Evolutionary conservation across 164 flowering plant genomes (phyloP).

Genomic region (Tinospora cordifolia): DNA sequence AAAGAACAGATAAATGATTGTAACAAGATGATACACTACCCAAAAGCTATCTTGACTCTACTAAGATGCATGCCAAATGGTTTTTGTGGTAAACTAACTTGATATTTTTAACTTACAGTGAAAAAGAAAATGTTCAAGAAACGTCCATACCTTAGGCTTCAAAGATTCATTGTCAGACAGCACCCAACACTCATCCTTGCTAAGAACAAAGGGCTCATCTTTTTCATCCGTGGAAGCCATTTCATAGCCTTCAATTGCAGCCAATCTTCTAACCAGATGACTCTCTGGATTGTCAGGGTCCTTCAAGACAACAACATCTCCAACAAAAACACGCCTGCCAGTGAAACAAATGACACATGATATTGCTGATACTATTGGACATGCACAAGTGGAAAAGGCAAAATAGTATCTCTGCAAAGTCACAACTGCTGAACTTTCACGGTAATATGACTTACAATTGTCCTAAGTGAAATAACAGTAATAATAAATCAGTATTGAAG

Average conservation of each 20-base stretch:
- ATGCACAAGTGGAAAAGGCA: slow-evolving; percentile 5
- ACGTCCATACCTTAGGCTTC: slow-evolving; percentile 69
- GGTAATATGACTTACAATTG: background rate
- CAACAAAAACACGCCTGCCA: slow-evolving; percentile 69
- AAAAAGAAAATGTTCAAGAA: background rate
- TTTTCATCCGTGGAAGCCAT: slow-evolving; percentile 82
- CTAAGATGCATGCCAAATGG: too few species aligned
- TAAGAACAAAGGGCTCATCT: slow-evolving; percentile 81
- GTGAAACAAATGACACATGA: slow-evolving; percentile 6
- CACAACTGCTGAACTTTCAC: background rate
- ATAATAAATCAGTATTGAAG: background rate
- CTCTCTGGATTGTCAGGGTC: slow-evolving; percentile 59
- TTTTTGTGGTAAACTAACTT: too few species aligned
- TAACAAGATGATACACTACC: too few species aligned
- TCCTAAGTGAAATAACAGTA: background rate
- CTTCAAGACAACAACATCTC: slow-evolving; percentile 84
- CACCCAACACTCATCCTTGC: slow-evolving; percentile 86
- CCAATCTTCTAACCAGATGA: slow-evolving; percentile 79
- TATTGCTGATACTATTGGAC: background rate
- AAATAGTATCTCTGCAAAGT: background rate
- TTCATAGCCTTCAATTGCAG: slow-evolving; percentile 85
- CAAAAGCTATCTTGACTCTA: too few species aligned
- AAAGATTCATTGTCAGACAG: slow-evolving; percentile 71
- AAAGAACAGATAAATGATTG: too few species aligned
- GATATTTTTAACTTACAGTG: background rate